Percentiles rank a stretch among this genome's conserved stretches.
Evolutionary conservation across 768 basidiomycete genomes (phyloP).

Genomic region (Tricholomella constricta): DNA sequence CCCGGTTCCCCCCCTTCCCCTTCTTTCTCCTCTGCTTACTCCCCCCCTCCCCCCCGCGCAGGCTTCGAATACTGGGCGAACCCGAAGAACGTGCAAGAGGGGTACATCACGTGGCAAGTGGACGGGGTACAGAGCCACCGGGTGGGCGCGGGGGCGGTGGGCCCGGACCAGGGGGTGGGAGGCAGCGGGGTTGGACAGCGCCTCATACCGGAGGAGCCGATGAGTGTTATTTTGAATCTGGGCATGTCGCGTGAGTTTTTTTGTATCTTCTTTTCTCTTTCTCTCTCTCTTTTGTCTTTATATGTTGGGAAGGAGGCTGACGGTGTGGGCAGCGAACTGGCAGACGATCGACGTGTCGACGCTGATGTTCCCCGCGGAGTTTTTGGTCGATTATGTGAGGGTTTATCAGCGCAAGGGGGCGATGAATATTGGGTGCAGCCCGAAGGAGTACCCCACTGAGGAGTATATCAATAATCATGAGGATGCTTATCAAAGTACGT

Average conservation of each 20-base stretch:
- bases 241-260: slow-evolving; percentile 54
- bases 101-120: slow-evolving; percentile 77
- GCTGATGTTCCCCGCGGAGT: slow-evolving; percentile 68
- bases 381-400: slow-evolving; percentile 78
- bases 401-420: slow-evolving; percentile 70
- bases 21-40: background rate
- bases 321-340: slow-evolving; percentile 67
- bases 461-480: slow-evolving; percentile 60
- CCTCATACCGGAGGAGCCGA: slow-evolving; percentile 58
- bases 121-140: slow-evolving; percentile 51
- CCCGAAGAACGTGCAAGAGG: slow-evolving; percentile 51
- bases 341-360: slow-evolving; percentile 56
- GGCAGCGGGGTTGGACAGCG: slow-evolving; percentile 61
- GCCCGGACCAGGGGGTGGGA: slow-evolving; percentile 34
- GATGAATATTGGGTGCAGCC: slow-evolving; percentile 68
- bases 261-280: background rate
- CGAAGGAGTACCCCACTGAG: slow-evolving; percentile 62
- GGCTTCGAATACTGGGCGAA: slow-evolving; percentile 80
- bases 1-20: background rate
- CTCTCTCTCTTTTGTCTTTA: no score
- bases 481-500: slow-evolving; percentile 59
- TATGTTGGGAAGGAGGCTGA: no score
- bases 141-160: slow-evolving; percentile 56
- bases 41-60: slow-evolving; percentile 14
- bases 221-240: slow-evolving; percentile 62